A percentile compares a stretch with the other conserved stretches of the same genome.
Evolutionary conservation across 2,329 filamentous ascomycete genomes (phyloP).

Genomic region (Cercospora sp.): DNA sequence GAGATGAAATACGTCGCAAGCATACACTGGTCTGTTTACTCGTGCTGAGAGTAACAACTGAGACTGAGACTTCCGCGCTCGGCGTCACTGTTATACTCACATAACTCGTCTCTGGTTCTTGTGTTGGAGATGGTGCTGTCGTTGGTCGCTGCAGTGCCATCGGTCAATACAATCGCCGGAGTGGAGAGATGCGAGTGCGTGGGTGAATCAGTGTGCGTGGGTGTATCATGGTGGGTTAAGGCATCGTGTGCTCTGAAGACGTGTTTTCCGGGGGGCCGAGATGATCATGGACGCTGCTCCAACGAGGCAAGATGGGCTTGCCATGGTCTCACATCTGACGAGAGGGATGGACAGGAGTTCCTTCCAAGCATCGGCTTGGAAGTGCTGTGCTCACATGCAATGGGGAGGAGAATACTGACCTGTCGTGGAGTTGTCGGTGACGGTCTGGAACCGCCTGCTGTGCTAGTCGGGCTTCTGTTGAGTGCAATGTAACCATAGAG

Average conservation of each 20-base stretch:
- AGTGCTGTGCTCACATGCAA: slow-evolving; percentile 14
- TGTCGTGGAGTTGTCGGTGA: slow-evolving; percentile 28
- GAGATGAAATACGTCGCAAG: slow-evolving; percentile 27
- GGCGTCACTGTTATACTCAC: slow-evolving; percentile 36
- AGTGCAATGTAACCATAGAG: slow-evolving; percentile 68
- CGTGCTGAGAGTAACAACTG: slow-evolving; percentile 30
- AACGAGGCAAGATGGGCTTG: slow-evolving; percentile 1
- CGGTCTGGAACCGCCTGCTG: slow-evolving; percentile 44
- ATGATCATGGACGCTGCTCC: slow-evolving; percentile 17
- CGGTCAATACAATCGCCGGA: slow-evolving; percentile 22
- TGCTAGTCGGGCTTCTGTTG: slow-evolving; percentile 58
- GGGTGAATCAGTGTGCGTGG: slow-evolving; percentile 7
- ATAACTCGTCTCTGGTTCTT: slow-evolving; percentile 33
- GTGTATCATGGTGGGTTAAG: neutral
- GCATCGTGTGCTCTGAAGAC: neutral
- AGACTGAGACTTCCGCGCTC: slow-evolving; percentile 32
- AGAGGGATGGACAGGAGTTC: slow-evolving; percentile 4
- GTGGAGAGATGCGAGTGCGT: neutral
- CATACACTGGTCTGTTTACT: slow-evolving; percentile 30
- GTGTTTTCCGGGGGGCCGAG: slow-evolving; percentile 3
- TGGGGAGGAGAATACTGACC: slow-evolving; percentile 30
- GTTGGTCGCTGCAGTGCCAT: slow-evolving; percentile 27
- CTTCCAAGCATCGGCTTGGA: slow-evolving; percentile 15
- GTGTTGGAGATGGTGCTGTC: slow-evolving; percentile 25
- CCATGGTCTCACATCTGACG: slow-evolving; percentile 18